Evolutionary conservation across 2,329 filamentous ascomycete species (phyloP).

Genomic region (Onygenales sp.): DNA sequence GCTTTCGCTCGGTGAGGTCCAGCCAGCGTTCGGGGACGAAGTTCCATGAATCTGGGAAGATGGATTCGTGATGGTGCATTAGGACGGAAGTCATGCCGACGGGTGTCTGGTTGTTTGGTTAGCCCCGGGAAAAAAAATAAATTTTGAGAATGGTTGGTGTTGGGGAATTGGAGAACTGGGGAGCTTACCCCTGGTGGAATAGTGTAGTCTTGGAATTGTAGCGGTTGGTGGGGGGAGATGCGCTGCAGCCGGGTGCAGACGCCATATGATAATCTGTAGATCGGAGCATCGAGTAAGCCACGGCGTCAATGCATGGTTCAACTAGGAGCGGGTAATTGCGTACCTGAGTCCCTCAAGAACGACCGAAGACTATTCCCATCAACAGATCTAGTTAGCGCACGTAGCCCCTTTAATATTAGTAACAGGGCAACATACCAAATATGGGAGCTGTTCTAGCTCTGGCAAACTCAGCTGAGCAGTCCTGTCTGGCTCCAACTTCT

Average conservation of each 20-base stretch:
- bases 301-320: not conserved
- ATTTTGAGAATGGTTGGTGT: not conserved
- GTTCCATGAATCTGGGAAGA: conserved; percentile 15
- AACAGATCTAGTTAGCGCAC: conserved; percentile 5
- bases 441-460: conserved; percentile 9
- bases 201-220: conserved; percentile 10
- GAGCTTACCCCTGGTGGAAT: conserved; percentile 14
- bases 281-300: too few species aligned
- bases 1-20: conserved; percentile 8
- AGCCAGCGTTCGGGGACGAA: conserved; percentile 18
- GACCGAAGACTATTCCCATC: conserved; percentile 12
- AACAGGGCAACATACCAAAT: conserved; percentile 6
- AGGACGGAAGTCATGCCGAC: conserved; percentile 15
- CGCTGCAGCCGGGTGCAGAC: conserved; percentile 12
- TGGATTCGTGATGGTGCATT: conserved; percentile 14
- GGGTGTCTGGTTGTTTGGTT: conserved; percentile 8
- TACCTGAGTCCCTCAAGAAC: not conserved
- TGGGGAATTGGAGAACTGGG: not conserved
- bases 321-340: not conserved
- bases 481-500: not conserved
- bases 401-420: not conserved
- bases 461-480: conserved; percentile 1
- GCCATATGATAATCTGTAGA: conserved; percentile 12
- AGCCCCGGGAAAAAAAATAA: not conserved
- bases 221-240: conserved; percentile 7